phyloP scores from a whole-genome alignment of 331 rosid genomes.

The Arachis monticola region DNA sequence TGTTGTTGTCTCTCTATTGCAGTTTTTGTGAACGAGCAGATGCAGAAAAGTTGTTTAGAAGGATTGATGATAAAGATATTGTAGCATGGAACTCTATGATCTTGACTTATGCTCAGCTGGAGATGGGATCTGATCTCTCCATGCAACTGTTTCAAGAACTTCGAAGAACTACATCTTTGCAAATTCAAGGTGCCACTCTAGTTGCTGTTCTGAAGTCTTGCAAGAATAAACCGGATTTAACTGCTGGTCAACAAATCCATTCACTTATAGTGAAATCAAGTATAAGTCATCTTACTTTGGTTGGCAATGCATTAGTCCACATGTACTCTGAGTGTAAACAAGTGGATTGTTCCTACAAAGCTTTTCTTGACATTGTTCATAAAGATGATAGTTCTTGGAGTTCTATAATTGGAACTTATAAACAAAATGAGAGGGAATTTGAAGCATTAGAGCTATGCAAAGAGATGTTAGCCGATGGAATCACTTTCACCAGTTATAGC shows the following conservation, averaged over 20 bases:
- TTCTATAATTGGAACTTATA: slow-evolving; percentile 58
- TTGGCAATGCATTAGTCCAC: slow-evolving; percentile 56
- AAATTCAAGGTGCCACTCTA: slow-evolving; percentile 47
- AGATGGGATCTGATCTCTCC: slow-evolving; percentile 46
- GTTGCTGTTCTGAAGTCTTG: slow-evolving; percentile 59
- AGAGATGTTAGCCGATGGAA: slow-evolving; percentile 54
- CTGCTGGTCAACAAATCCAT: slow-evolving; percentile 53
- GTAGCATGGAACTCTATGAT: slow-evolving; percentile 61
- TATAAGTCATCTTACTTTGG: slow-evolving; percentile 42
- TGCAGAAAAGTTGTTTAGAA: slow-evolving; percentile 54
- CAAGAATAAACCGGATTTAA: slow-evolving; percentile 45
- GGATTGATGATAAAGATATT: slow-evolving; percentile 51
- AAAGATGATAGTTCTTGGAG: slow-evolving; percentile 65
- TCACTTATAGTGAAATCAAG: slow-evolving; percentile 50
- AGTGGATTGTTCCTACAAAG: slow-evolving; percentile 49
- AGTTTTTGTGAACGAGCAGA: slow-evolving; percentile 43
- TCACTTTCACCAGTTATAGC: slow-evolving; percentile 56
- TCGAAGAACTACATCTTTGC: slow-evolving; percentile 29
- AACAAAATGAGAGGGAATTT: slow-evolving; percentile 51
- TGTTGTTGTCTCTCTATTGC: slow-evolving; percentile 49
- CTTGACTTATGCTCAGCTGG: slow-evolving; percentile 46
- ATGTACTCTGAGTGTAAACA: slow-evolving; percentile 58
- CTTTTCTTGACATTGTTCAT: slow-evolving; percentile 45
- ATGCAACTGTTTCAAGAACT: slow-evolving; percentile 54
- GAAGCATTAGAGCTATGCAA: slow-evolving; percentile 55